A percentile compares a stretch with the other conserved stretches of the same genome.
These are phyloP conservation scores for Arthrinium phaeospermum DNA, from an alignment of 2,329 filamentous ascomycete genomes.

Conservation along the genomic window DNA sequence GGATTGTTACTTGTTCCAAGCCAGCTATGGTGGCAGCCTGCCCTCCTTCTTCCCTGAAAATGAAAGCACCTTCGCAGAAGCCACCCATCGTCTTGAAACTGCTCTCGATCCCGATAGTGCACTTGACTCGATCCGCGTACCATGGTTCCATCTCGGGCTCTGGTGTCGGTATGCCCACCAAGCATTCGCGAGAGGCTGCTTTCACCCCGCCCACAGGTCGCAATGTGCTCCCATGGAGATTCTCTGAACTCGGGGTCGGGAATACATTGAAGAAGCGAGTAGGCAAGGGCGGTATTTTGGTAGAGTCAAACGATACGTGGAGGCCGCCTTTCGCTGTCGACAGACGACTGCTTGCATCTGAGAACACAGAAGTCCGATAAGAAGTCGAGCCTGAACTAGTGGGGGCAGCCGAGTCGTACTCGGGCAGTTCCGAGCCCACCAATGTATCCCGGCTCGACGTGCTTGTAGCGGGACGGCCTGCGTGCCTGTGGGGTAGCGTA, in stretches of 20 bases:
- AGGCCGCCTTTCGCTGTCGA: background rate
- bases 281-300: constrained; percentile 8
- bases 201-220: background rate
- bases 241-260: background rate
- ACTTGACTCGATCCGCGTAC: constrained; percentile 30
- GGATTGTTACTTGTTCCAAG: constrained; percentile 30
- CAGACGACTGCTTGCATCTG: background rate
- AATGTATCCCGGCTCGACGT: background rate
- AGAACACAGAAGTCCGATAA: constrained; percentile 16
- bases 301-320: background rate
- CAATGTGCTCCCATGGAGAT: background rate
- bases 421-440: background rate
- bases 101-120: constrained; percentile 42
- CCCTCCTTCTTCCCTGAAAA: constrained; percentile 42
- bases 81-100: constrained; percentile 43
- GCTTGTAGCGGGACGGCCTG: background rate
- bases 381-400: constrained; percentile 14
- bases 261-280: background rate
- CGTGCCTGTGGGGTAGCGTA: background rate
- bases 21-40: constrained; percentile 42
- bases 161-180: background rate
- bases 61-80: constrained; percentile 46
- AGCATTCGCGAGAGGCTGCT: background rate
- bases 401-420: constrained; percentile 3
- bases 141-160: background rate